Base-by-base conservation (phyloP, 2,329 filamentous ascomycete species). In the Aspergillus quadricinctus region DNA sequence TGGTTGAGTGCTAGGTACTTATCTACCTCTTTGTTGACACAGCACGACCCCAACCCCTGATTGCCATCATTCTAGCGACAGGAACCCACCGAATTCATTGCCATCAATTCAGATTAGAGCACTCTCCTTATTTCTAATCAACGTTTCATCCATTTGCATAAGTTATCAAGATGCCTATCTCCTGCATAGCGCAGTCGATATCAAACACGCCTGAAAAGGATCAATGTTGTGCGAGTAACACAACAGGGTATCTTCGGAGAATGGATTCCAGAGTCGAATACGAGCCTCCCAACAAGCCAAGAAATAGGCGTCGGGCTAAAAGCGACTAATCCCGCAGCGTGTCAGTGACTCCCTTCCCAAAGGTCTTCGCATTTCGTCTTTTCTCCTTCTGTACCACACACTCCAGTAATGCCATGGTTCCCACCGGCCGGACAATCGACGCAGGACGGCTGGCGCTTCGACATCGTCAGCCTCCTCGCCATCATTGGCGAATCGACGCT, bases 401-500 rank as follows among this genome's bases (percentile, higher is more conserved):
- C 11, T 2, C 6, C 43, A 21, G 41, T 19, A 23, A 46, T 46
- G 43, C 21, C 43, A 46, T 46, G 43, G 43, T 46, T 46, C 43
- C 43, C 43, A 1, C 43, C 43, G 1, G 23, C 23, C 43, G 43
- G 43, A 27, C 19, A 46, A 27, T 46, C 43, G 9, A 2, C 43
- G 43, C 43, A 54, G 25, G 23, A 53, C 5, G 52, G 56, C 56
- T 86, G 83, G 82, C 78, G 78, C 28, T 78, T 86, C 50, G 84
- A 86, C 63, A 83, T 86, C 48, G 82, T 87, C 56, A 84, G 82
- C 46, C 78, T 86, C 25, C 78, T 87, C 52, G 83, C 83, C 55
- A 80, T 87, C 63, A 83, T 86, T 57, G 83, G 83, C 65, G 83
- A 86, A 70, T 80, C 79, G 2, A 79, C 81, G 10, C 83, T 86